Conservation (phyloP, 257 asterid species). For the Fraxinus anomala region DNA sequence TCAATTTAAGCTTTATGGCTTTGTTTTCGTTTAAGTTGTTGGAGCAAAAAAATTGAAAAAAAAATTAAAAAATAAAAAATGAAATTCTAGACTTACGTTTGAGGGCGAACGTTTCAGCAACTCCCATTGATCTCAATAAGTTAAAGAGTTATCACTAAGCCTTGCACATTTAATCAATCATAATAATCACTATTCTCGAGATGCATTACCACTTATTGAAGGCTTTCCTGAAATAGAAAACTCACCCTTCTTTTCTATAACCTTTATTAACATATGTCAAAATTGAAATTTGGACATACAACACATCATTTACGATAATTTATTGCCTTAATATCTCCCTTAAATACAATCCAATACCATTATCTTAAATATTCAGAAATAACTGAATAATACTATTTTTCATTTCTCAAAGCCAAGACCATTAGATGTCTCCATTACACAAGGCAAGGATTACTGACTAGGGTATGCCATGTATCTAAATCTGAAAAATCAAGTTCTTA, state of each 20-base stretch:
- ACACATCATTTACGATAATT: neutral
- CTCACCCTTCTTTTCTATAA: neutral
- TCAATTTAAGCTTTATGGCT: slow-evolving; percentile 13
- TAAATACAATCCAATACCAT: neutral
- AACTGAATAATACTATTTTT: neutral
- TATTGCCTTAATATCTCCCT: neutral
- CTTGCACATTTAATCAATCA: neutral
- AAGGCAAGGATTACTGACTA: neutral
- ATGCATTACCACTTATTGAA: neutral
- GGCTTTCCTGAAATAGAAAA: neutral
- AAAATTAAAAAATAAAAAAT: too few species aligned
- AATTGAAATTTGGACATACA: neutral
- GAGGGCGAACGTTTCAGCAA: neutral
- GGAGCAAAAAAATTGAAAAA: neutral
- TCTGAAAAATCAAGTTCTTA: neutral
- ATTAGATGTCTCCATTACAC: neutral
- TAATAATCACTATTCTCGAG: neutral
- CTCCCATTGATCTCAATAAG: neutral
- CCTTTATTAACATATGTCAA: slow-evolving; percentile 1
- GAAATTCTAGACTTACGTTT: neutral
- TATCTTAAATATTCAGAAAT: neutral
- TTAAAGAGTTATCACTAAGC: neutral
- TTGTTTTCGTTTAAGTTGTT: neutral
- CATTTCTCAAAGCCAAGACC: neutral
- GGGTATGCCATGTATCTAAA: neutral